Percentiles rank a stretch among this genome's conserved stretches.
Conservation (phyloP, 371 early-diverging fungal genomes). For the Syncephalis plumigaleata region DNA sequence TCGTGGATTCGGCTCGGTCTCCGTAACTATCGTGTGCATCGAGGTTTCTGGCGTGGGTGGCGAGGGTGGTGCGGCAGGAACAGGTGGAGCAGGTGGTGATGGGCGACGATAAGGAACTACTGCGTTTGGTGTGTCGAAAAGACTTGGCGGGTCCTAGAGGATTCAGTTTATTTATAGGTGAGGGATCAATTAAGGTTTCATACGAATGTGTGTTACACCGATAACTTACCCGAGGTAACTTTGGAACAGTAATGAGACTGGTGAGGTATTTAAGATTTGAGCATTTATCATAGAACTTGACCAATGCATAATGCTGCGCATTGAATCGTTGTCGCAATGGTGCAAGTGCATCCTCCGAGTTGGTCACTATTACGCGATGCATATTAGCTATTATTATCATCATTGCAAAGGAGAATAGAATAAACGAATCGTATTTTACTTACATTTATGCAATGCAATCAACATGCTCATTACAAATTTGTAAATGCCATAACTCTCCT, state of each 20-base stretch:
- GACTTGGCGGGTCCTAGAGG: conserved; percentile 43
- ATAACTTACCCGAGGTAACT: conserved; percentile 32
- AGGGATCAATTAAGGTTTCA: no score
- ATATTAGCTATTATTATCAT: background rate
- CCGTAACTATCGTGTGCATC: conserved; percentile 4
- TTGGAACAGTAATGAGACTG: conserved; percentile 81
- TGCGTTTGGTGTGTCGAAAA: conserved; percentile 24
- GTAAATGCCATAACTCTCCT: conserved; percentile 91
- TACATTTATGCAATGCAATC: conserved; percentile 88
- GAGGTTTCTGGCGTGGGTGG: conserved; percentile 9
- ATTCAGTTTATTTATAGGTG: no score
- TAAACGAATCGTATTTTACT: no score
- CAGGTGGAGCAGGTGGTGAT: conserved; percentile 14
- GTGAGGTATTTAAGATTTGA: conserved; percentile 79
- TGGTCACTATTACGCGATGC: conserved; percentile 18
- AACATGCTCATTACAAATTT: conserved; percentile 89
- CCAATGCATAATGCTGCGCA: conserved; percentile 62
- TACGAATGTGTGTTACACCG: conserved; percentile 1
- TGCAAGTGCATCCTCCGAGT: conserved; percentile 69
- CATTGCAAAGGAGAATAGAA: no score
- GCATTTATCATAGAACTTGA: conserved; percentile 85
- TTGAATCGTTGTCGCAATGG: conserved; percentile 80
- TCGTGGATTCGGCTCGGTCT: conserved; percentile 27
- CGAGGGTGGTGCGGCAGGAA: conserved; percentile 8
- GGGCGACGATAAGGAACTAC: conserved; percentile 9